phyloP scores from a whole-genome alignment of 805 yeast genomes.

The Lachancea sp. region DNA sequence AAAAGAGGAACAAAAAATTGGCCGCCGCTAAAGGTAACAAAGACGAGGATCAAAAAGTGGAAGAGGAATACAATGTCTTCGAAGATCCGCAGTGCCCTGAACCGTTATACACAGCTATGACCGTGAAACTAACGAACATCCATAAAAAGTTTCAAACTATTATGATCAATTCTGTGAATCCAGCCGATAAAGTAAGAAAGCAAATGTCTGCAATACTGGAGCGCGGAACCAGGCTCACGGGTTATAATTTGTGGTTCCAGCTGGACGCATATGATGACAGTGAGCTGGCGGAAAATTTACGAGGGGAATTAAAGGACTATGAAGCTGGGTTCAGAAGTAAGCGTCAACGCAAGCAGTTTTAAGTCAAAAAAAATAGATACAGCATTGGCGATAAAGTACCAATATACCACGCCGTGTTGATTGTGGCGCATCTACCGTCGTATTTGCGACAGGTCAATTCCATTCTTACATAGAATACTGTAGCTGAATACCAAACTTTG shows the following conservation, averaged over 20 bases:
- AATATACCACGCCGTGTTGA: too few relatives aligned
- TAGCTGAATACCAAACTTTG: slow-evolving; percentile 28
- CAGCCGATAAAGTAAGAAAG: slow-evolving; percentile 47
- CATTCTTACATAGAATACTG: slow-evolving; percentile 26
- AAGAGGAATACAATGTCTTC: slow-evolving; percentile 14
- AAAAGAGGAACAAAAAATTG: slow-evolving; percentile 15
- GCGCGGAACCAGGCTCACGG: slow-evolving; percentile 53
- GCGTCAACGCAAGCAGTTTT: slow-evolving; percentile 25
- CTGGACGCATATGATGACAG: slow-evolving; percentile 72
- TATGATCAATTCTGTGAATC: slow-evolving; percentile 57
- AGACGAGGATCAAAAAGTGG: slow-evolving; percentile 11
- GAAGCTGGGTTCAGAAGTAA: slow-evolving; percentile 41
- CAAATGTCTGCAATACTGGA: slow-evolving; percentile 57
- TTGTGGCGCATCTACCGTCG: too few relatives aligned
- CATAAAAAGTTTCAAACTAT: slow-evolving; percentile 62
- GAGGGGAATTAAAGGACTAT: slow-evolving; percentile 49
- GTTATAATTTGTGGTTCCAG: slow-evolving; percentile 74
- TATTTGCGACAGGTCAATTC: too few relatives aligned
- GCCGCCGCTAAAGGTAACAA: slow-evolving; percentile 8
- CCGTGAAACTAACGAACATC: slow-evolving; percentile 58
- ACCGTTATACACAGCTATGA: slow-evolving; percentile 50
- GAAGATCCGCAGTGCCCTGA: slow-evolving; percentile 34
- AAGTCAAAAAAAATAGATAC: too few relatives aligned
- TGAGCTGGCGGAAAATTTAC: slow-evolving; percentile 52
- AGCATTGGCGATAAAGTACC: too few relatives aligned